A percentile compares a stretch with the other conserved stretches of the same genome.
Conservation (phyloP, 2,329 filamentous ascomycete genomes). For the Fusarium ramigenum region DNA sequence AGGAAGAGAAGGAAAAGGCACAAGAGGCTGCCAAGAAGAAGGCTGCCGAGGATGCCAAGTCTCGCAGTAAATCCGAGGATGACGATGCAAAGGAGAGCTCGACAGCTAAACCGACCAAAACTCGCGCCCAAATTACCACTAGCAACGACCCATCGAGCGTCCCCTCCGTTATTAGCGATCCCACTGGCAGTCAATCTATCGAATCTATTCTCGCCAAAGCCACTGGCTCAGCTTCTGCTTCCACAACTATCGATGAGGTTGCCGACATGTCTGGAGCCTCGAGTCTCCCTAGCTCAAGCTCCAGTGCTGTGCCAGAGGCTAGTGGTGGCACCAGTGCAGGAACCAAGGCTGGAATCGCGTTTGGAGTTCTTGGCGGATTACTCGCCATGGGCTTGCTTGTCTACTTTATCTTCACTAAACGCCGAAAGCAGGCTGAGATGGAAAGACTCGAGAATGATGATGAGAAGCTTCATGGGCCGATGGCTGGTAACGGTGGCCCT, state of each 20-base stretch:
- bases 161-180: slow-evolving; percentile 43
- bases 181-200: slow-evolving; percentile 40
- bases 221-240: slow-evolving; percentile 26
- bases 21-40: slow-evolving; percentile 29
- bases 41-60: slow-evolving; percentile 21
- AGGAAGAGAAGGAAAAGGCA: slow-evolving; percentile 25
- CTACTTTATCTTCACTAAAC: slow-evolving; percentile 75
- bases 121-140: slow-evolving; percentile 21
- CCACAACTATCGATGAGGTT: slow-evolving; percentile 27
- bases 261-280: slow-evolving; percentile 26
- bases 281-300: slow-evolving; percentile 32
- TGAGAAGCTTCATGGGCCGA: slow-evolving; percentile 66
- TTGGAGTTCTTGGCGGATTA: slow-evolving; percentile 79
- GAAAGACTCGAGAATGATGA: slow-evolving; percentile 64
- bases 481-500: slow-evolving; percentile 46
- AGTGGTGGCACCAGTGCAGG: slow-evolving; percentile 47
- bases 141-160: slow-evolving; percentile 32
- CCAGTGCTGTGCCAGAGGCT: slow-evolving; percentile 33
- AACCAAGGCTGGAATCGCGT: slow-evolving; percentile 81
- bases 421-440: slow-evolving; percentile 71
- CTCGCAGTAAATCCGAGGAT: slow-evolving; percentile 19
- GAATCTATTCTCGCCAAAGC: slow-evolving; percentile 46
- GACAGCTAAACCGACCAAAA: slow-evolving; percentile 34
- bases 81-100: slow-evolving; percentile 15
- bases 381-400: slow-evolving; percentile 72